Evolutionary conservation across 169 alveolate genomes (phyloP).

Genomic region (Miamiensis avidus): DNA sequence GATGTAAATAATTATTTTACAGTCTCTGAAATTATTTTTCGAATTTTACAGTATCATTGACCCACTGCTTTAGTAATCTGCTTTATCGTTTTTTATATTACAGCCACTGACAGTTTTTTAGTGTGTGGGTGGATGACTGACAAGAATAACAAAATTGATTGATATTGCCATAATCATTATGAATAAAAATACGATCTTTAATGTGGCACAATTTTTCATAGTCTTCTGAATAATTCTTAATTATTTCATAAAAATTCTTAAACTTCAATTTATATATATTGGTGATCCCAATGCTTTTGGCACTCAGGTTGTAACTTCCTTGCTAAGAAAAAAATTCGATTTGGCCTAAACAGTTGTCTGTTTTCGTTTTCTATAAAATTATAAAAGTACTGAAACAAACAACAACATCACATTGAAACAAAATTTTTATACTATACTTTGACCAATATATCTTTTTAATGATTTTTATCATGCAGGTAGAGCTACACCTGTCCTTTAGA

Average conservation of each 20-base stretch:
- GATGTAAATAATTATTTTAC: too few species aligned
- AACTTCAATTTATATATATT: too few species aligned
- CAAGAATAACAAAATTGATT: not conserved
- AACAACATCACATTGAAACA: too few species aligned
- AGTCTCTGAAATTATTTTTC: too few species aligned
- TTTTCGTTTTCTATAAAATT: too few species aligned
- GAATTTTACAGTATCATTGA: too few species aligned
- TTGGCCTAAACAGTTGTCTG: not conserved
- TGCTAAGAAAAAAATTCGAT: not conserved
- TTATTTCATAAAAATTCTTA: not conserved
- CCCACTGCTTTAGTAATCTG: too few species aligned
- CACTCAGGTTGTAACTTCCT: not conserved
- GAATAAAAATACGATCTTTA: not conserved
- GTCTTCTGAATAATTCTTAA: not conserved
- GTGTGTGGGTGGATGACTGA: not conserved
- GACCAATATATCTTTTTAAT: not conserved
- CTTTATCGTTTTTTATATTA: too few species aligned
- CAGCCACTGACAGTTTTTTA: too few species aligned
- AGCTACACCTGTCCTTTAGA: not conserved
- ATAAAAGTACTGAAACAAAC: too few species aligned
- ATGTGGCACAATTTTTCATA: not conserved
- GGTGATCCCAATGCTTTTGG: not conserved
- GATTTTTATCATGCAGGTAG: not conserved
- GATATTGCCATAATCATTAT: too few species aligned
- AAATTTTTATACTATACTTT: too few species aligned